These are phyloP conservation scores for Nakazawaea anatomiae DNA, from an alignment of 805 yeast genomes.

Conservation along the genomic window DNA sequence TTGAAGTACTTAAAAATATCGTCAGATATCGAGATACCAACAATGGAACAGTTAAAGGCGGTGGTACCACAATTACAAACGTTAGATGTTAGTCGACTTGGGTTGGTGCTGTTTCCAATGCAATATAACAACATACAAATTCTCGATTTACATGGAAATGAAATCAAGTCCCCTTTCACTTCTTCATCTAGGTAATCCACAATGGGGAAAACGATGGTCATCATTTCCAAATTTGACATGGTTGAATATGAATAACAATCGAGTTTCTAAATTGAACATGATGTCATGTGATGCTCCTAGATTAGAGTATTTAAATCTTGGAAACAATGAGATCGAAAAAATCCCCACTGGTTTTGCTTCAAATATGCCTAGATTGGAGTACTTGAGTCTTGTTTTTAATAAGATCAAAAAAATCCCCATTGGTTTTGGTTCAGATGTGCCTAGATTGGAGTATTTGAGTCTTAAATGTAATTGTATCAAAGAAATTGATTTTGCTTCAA, in stretches of 20 bases:
- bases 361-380: background rate
- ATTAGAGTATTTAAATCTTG: background rate
- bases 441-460: background rate
- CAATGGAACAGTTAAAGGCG: background rate
- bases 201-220: too few species aligned
- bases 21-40: too few species aligned
- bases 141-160: background rate
- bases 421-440: too few species aligned
- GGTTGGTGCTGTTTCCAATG: background rate
- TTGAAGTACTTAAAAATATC: too few species aligned
- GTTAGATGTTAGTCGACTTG: background rate
- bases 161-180: background rate
- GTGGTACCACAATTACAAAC: background rate
- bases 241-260: background rate
- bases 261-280: background rate
- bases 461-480: background rate
- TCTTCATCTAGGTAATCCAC: too few species aligned
- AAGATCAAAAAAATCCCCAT: too few species aligned
- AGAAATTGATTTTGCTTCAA: background rate
- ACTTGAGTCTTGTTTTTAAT: too few species aligned
- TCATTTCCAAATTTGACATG: background rate
- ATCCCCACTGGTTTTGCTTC: background rate
- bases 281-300: background rate
- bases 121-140: background rate
- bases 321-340: background rate